Evolutionary conservation across 179 eudicot genomes (phyloP), one percentile per base, ranked within the genome.

Genomic region (Dionaea muscipula): DNA sequence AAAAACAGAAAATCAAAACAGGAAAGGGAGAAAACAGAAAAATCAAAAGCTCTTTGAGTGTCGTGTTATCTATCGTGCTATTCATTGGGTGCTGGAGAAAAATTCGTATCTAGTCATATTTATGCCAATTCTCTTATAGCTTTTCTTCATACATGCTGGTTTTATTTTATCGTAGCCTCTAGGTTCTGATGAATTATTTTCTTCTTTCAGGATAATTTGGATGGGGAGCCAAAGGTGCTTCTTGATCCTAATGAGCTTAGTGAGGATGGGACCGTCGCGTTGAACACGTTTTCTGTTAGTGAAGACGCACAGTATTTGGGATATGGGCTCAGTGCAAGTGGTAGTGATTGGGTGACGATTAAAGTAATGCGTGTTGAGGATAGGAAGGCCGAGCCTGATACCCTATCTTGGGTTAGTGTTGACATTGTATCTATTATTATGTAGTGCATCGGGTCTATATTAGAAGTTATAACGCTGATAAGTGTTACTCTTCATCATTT

Each of bases 261-360:
- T 59, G 78, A 84, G 52, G 99, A 91, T 71, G 99, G 99, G 56
- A 91, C 99, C 4, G 86, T 87, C 19, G 71, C 99, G 19, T 67
- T 91, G 77, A 82, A 47, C 55, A 69, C 66, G 16, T 76, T 36
- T 71, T 64, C 80, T 24, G 83, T 84, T 25, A 91, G 99, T 28
- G 86, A 91, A 75, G 96, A 91, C 77, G 96, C 89, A 21, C 84
- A 84, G 63, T 83, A 75, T 68, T 62, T 91, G 64, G 96, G 86
- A 2, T 91, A 91, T 70, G 88, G 74, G 43, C 79, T 83, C 68
- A 84, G 99, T 78, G 69, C 80, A 26, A 91, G 94, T 68, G 99
- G 99, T 40, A 91, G 99, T 67, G 99, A 91, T 66, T 91, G 99
- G 99, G 84, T 91, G 26, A 84, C 89, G 16, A 77, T 91, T 48